These are phyloP conservation scores for Ceratobasidium papillatum DNA, from an alignment of 1,284 basidiomycete genomes.

Conservation along the genomic window DNA sequence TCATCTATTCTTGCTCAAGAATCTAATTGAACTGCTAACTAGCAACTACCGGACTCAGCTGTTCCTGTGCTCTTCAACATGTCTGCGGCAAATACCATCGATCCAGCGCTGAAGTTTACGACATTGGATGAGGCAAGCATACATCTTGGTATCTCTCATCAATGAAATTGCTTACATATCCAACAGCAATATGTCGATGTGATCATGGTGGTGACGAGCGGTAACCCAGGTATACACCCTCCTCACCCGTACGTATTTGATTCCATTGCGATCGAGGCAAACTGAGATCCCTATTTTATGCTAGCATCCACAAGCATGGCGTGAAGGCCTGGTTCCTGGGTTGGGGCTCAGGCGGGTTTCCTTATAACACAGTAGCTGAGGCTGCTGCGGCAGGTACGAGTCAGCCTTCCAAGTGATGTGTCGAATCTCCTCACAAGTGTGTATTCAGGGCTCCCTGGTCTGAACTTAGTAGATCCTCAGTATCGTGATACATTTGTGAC, in stretches of 20 bases:
- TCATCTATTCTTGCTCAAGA: too few species aligned
- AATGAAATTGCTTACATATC: background rate
- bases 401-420: background rate
- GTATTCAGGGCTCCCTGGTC: background rate
- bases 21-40: background rate
- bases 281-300: background rate
- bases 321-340: constrained; percentile 25
- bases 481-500: constrained; percentile 26
- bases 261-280: background rate
- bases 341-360: constrained; percentile 23
- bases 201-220: constrained; percentile 25
- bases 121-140: constrained; percentile 5
- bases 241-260: constrained; percentile 10
- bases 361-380: constrained; percentile 27
- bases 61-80: background rate
- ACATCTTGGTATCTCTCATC: background rate
- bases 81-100: constrained; percentile 4
- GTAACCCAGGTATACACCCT: constrained; percentile 2
- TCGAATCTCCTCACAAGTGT: background rate
- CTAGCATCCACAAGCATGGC: constrained; percentile 20
- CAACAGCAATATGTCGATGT: constrained; percentile 30
- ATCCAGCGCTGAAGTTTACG: constrained; percentile 7
- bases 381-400: constrained; percentile 18
- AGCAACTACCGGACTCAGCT: constrained; percentile 17
- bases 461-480: constrained; percentile 21